These are phyloP conservation scores for Glycyrrhiza uralensis DNA, from an alignment of 306 rosid genomes.

Conservation along the genomic window DNA sequence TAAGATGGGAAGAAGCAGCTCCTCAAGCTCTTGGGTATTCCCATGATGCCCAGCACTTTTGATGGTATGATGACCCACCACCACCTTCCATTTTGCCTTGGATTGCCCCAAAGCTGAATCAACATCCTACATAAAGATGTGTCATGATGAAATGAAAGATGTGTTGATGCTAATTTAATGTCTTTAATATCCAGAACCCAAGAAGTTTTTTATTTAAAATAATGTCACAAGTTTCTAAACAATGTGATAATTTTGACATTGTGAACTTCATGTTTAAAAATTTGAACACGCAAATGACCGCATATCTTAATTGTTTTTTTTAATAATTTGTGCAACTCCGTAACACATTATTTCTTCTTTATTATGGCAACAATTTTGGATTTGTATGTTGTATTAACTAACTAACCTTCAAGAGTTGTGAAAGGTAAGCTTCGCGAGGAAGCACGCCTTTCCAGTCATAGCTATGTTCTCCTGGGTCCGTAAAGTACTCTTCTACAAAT, in stretches of 20 bases:
- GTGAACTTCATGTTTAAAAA: background rate
- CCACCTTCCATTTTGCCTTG: conserved; percentile 78
- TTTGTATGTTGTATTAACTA: background rate
- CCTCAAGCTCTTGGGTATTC: conserved; percentile 53
- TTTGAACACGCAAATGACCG: background rate
- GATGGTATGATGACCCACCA: conserved; percentile 80
- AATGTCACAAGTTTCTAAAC: background rate
- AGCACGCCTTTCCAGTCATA: conserved; percentile 76
- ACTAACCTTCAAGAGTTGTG: conserved; percentile 57
- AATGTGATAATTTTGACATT: background rate
- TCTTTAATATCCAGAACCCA: background rate
- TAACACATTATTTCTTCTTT: background rate
- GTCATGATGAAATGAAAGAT: background rate
- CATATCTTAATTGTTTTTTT: background rate
- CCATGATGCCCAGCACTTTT: conserved; percentile 69
- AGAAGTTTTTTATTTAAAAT: background rate
- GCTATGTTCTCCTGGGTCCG: conserved; percentile 32
- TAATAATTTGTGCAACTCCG: background rate
- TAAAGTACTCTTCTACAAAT: conserved; percentile 55
- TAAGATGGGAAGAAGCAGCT: conserved; percentile 64
- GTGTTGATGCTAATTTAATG: background rate
- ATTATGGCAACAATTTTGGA: background rate
- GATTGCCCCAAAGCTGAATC: conserved; percentile 51
- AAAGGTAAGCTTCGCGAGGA: conserved; percentile 56
- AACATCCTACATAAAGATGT: conserved; percentile 38